Evolutionary conservation across 805 yeast genomes (phyloP), one percentile per base, ranked within the genome.

Genomic region (Spencermartinsiella europaea): DNA sequence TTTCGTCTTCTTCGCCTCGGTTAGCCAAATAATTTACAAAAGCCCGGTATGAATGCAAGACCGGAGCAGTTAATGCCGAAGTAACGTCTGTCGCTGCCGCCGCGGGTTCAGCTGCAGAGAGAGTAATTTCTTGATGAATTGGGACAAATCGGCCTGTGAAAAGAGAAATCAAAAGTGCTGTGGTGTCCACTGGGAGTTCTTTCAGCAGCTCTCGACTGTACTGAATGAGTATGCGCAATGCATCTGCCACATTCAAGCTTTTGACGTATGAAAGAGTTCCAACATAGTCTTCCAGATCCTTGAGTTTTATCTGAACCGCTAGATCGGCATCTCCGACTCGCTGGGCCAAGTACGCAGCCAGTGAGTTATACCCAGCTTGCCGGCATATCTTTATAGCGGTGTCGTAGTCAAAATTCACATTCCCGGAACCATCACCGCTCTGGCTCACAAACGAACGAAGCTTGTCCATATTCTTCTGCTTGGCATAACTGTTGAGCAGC

Each of bases 61-160:
- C 72, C 0, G 54, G 64, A 40, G 52, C 57, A 34, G 62, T 31
- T 21, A 46, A 44, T 45, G 49, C 49, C 16, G 44, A 21, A 39
- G 36, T 12, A 10, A 38, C 52, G 31, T 25, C 31, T 12, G 31
- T 7, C 10, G 31, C 10, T 7, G 31, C 10, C 12, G 7, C 31
- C 12, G 12, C 31, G 7, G 31, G 31, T 25, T 25, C 31, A 7
- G 25, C 14, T 25, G 20, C 34, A 7, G 31, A 25, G 7, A 25
- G 7, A 12, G 10, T 25, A 15, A 44, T 47, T 19, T 51, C 54
- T 3, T 42, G 43, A n/a, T 45, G 44, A 2, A 46, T 46, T 3
- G 88, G 83, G 22, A 66, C 69, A 61, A 83, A 91, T 45, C 77
- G 80, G 0, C 97, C 97, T 0, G 98, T 91, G 61, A 91, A 93